phyloP scores from a whole-genome alignment of 2,329 filamentous ascomycete species.

The Xylariaceae sp. region DNA sequence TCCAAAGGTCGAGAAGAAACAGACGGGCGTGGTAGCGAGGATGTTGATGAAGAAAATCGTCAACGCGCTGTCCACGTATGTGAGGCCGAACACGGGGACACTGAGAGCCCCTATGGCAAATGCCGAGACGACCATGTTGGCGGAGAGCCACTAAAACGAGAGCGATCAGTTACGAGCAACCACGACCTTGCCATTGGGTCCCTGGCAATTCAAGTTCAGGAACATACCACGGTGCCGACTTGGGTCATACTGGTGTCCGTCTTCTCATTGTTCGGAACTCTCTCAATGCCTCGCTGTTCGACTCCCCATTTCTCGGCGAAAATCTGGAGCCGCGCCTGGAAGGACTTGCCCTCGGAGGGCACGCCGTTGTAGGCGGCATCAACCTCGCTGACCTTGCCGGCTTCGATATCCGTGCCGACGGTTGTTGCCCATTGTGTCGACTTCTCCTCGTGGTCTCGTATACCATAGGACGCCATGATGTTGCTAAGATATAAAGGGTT shows the following conservation, averaged over 20 bases:
- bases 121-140: slow-evolving; percentile 71
- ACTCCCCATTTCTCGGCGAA: slow-evolving; percentile 61
- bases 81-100: slow-evolving; percentile 62
- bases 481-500: background rate
- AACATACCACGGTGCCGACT: slow-evolving; percentile 63
- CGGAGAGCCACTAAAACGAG: slow-evolving; percentile 60
- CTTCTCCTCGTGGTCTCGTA: slow-evolving; percentile 15
- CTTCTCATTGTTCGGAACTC: slow-evolving; percentile 65
- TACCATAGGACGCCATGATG: slow-evolving; percentile 17
- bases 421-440: slow-evolving; percentile 15
- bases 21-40: slow-evolving; percentile 65
- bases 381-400: slow-evolving; percentile 19
- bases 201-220: background rate
- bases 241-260: slow-evolving; percentile 61
- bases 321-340: slow-evolving; percentile 45
- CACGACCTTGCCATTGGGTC: background rate
- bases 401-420: slow-evolving; percentile 19
- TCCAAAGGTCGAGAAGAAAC: slow-evolving; percentile 73
- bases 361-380: slow-evolving; percentile 16
- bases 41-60: slow-evolving; percentile 71
- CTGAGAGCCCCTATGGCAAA: slow-evolving; percentile 71
- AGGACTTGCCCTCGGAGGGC: slow-evolving; percentile 16
- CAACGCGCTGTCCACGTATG: slow-evolving; percentile 67
- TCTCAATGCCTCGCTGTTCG: slow-evolving; percentile 70
- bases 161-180: background rate